These are phyloP conservation scores for Gelatoporia subvermispora DNA, from an alignment of 768 basidiomycete genomes.

Conservation along the genomic window DNA sequence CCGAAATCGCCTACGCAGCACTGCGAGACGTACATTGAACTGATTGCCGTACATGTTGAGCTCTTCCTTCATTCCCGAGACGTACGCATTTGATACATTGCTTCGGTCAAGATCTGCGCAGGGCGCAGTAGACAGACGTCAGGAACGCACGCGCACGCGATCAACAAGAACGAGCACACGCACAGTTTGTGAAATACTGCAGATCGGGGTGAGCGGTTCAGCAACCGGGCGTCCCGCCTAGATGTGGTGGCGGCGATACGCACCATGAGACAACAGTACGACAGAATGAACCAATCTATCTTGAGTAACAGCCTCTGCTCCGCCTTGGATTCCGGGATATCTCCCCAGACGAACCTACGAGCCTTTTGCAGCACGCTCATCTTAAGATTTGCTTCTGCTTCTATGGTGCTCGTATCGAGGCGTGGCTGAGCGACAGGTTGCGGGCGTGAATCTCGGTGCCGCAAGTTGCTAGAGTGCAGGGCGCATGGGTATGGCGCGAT, in stretches of 20 bases:
- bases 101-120: conserved; percentile 58
- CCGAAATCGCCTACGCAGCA: neutral
- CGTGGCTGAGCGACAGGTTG: too few relatives aligned
- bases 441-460: too few relatives aligned
- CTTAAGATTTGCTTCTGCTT: too few relatives aligned
- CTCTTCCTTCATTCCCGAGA: conserved; percentile 77
- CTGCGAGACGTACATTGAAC: conserved; percentile 41
- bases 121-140: neutral
- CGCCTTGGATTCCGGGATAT: conserved; percentile 32
- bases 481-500: too few relatives aligned
- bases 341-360: conserved; percentile 31
- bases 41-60: conserved; percentile 60
- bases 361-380: conserved; percentile 9
- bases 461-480: too few relatives aligned
- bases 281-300: conserved; percentile 61
- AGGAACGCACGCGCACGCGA: neutral
- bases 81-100: conserved; percentile 69
- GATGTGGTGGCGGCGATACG: conserved; percentile 1
- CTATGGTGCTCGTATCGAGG: too few relatives aligned
- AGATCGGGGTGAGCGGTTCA: neutral
- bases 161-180: conserved; percentile 9
- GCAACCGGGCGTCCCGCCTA: neutral
- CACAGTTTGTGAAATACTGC: conserved; percentile 67
- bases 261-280: conserved; percentile 69
- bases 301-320: conserved; percentile 55